A percentile compares a stretch with the other conserved stretches of the same genome.
These are phyloP conservation scores for Yamadazyma paraphyllophila DNA, from an alignment of 805 yeast genomes.

Conservation along the genomic window DNA sequence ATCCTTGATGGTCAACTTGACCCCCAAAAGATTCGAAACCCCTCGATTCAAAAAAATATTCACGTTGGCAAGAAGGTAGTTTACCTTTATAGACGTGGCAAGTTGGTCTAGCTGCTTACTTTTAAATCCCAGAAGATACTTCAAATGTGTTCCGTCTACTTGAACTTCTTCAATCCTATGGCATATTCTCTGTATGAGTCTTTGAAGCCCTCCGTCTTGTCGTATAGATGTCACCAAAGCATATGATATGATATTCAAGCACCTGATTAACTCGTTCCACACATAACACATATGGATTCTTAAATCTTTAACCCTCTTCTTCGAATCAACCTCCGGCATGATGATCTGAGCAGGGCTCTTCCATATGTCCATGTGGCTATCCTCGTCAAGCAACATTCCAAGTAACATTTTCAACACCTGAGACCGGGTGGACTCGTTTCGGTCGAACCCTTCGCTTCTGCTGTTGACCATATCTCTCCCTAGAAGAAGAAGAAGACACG, in stretches of 20 bases:
- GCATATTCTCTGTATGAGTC: conserved; percentile 4
- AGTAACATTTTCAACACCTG: conserved; percentile 19
- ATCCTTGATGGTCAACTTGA: conserved; percentile 19
- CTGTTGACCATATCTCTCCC: conserved; percentile 21
- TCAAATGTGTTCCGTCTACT: conserved; percentile 20
- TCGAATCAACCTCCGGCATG: conserved; percentile 17
- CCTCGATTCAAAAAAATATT: conserved; percentile 21
- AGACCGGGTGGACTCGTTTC: neutral
- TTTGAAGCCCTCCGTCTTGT: conserved; percentile 6
- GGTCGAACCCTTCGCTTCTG: conserved; percentile 15
- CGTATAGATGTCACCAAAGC: conserved; percentile 2
- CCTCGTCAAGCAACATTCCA: conserved; percentile 11
- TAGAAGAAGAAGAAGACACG: conserved; percentile 22
- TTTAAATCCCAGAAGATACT: conserved; percentile 17
- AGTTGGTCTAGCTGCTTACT: conserved; percentile 17
- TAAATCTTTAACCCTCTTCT: conserved; percentile 20
- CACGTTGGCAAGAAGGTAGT: conserved; percentile 29
- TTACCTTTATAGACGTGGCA: conserved; percentile 20
- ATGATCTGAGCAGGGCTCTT: conserved; percentile 30
- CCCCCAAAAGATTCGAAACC: conserved; percentile 19
- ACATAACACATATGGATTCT: conserved; percentile 29
- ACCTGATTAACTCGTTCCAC: conserved; percentile 37
- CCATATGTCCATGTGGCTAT: conserved; percentile 25
- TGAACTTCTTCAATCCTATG: conserved; percentile 20
- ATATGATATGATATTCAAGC: conserved; percentile 20